phyloP scores from a whole-genome alignment of 371 early-diverging fungal species.

The Mortierella polycephala region DNA sequence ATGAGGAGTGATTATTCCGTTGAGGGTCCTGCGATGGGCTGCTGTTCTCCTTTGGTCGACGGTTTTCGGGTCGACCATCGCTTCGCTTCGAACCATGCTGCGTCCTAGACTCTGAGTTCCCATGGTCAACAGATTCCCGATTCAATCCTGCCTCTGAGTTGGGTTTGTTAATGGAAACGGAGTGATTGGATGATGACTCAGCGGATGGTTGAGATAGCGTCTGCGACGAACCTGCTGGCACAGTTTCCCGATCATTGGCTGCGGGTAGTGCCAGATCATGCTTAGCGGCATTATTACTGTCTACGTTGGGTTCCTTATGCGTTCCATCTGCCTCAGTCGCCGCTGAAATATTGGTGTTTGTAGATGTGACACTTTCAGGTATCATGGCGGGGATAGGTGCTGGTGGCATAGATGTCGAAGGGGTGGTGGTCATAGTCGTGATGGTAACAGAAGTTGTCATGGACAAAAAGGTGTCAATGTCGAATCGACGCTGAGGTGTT shows the following conservation, averaged over 20 bases:
- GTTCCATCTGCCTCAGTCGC: neutral
- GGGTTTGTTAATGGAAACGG: too few species aligned
- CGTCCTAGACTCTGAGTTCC: slow-evolving; percentile 4
- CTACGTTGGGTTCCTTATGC: neutral
- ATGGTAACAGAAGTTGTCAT: slow-evolving; percentile 14
- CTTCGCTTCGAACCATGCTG: slow-evolving; percentile 4
- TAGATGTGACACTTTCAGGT: slow-evolving; percentile 11
- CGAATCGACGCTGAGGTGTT: neutral
- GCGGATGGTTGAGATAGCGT: too few species aligned
- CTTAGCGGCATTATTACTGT: too few species aligned
- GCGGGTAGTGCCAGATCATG: too few species aligned
- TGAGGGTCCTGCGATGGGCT: neutral
- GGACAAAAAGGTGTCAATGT: neutral
- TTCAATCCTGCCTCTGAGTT: neutral
- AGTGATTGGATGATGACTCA: too few species aligned
- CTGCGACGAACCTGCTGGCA: too few species aligned
- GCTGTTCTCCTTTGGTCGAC: slow-evolving; percentile 4
- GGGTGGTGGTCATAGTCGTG: slow-evolving; percentile 7
- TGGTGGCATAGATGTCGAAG: slow-evolving; percentile 8
- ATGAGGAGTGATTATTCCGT: slow-evolving; percentile 16
- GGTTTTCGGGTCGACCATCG: slow-evolving; percentile 10
- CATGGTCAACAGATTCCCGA: neutral
- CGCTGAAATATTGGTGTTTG: neutral
- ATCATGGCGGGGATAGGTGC: slow-evolving; percentile 21
- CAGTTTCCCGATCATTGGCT: too few species aligned